These are phyloP conservation scores for Penicillium sp. DNA, from an alignment of 2,329 filamentous ascomycete genomes.

Conservation along the genomic window DNA sequence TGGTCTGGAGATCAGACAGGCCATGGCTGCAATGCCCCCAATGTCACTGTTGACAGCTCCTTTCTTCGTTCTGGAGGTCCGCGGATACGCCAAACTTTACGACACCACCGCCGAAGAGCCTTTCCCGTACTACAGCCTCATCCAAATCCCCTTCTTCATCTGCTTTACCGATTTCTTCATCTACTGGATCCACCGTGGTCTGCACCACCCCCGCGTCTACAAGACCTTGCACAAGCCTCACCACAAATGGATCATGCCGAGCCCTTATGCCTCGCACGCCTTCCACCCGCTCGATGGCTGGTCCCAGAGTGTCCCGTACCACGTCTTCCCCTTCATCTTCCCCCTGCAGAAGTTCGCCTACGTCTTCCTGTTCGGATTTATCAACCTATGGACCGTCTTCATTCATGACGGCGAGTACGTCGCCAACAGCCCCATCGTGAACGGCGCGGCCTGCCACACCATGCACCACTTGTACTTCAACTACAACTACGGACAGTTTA, in stretches of 20 bases:
- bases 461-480: conserved; percentile 87
- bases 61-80: conserved; percentile 79
- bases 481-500: conserved; percentile 95
- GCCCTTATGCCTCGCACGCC: conserved; percentile 85
- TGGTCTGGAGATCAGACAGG: conserved; percentile 77
- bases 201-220: conserved; percentile 80
- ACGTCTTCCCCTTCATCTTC: conserved; percentile 89
- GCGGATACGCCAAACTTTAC: conserved; percentile 84
- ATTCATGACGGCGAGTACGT: conserved; percentile 96
- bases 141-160: conserved; percentile 87
- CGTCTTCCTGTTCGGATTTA: conserved; percentile 80
- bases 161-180: conserved; percentile 86
- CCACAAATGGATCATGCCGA: conserved; percentile 99
- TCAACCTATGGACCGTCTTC: conserved; percentile 96
- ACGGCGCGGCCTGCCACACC: conserved; percentile 94
- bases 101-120: conserved; percentile 74
- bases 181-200: conserved; percentile 85
- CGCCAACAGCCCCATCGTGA: conserved; percentile 85
- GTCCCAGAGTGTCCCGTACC: conserved; percentile 84
- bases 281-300: conserved; percentile 95
- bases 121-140: conserved; percentile 71
- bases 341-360: conserved; percentile 90
- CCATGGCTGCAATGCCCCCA: conserved; percentile 71
- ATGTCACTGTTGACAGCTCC: conserved; percentile 82
- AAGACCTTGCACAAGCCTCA: conserved; percentile 93